Evolutionary conservation across 2,329 filamentous ascomycete genomes (phyloP), one percentile per base, ranked within the genome.

Genomic region (Trichoderma lentiforme): DNA sequence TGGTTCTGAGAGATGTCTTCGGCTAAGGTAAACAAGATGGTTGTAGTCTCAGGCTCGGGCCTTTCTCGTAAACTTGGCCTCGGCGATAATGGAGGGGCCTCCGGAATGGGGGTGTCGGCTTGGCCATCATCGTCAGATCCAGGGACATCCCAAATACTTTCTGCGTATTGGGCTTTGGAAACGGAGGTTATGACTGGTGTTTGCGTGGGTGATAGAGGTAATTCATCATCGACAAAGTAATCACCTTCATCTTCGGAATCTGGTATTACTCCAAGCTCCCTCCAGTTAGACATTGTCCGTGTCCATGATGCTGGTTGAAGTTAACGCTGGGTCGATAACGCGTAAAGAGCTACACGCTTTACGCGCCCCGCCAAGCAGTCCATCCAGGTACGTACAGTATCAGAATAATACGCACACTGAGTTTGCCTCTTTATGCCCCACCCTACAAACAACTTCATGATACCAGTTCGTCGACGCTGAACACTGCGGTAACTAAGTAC

Each of bases 241-340:
- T 77, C 82, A 74, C 79, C 81, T 62, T 86, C 84, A 71, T 86
- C 85, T 76, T 86, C 85, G 73, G 85, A 86, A 78, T 86, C 85
- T 71, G 85, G 85, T 74, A 86, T 81, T 77, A 85, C 84, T 76
- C 85, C 85, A 78, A 84, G 77, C 75, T 84, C 83, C 81, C 82
- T 86, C 85, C 85, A 86, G 74, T 82, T 82, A 71, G 78, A 79
- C 85, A 86, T 86, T 75, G 63, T 79, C 70, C 12, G 32, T 34
- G n/a, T 57, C 64, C 64, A 43, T 57, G 47, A 57, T 36, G 30
- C 21, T 56, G 24, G 51, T 28, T 15, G 9, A 67, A n/a, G 51
- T 57, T 36, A 34, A 51, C 47, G 62, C 39, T 32, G 24, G 15
- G 14, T 56, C 14, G 24, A 57, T 39, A 57, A 67, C 64, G 51